Conservation (phyloP, 148 eudicot species). For the Limonium bicolor region DNA sequence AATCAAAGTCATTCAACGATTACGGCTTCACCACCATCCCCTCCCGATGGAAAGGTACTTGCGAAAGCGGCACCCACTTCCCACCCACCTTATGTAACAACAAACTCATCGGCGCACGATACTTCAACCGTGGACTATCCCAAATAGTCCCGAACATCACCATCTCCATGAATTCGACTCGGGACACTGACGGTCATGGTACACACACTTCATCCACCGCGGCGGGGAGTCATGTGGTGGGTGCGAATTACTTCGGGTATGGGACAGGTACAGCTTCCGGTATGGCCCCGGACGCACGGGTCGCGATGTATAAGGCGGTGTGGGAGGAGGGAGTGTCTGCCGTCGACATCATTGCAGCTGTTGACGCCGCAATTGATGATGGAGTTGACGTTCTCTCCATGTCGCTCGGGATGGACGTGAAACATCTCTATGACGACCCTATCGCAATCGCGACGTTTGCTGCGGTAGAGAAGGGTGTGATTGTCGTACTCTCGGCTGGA, state of each 20-base stretch:
- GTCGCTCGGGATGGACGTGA: constrained; percentile 26
- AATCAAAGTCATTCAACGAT: not conserved
- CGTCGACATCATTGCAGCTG: constrained; percentile 42
- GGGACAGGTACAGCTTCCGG: constrained; percentile 49
- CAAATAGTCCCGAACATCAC: constrained; percentile 19
- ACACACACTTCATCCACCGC: constrained; percentile 58
- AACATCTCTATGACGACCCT: constrained; percentile 28
- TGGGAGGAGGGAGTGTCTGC: constrained; percentile 30
- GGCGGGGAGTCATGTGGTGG: constrained; percentile 34
- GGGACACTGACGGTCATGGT: constrained; percentile 65
- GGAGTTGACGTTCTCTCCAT: constrained; percentile 56
- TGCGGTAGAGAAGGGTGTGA: constrained; percentile 39
- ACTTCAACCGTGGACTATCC: constrained; percentile 38
- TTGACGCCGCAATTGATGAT: constrained; percentile 44
- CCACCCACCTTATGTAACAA: constrained; percentile 29
- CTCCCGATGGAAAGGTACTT: constrained; percentile 1
- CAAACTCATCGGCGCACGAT: constrained; percentile 48
- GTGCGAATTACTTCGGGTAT: constrained; percentile 50
- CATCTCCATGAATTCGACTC: constrained; percentile 23
- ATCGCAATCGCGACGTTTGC: constrained; percentile 45
- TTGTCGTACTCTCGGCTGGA: constrained; percentile 53
- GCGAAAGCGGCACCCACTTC: constrained; percentile 10
- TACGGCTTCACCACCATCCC: not conserved
- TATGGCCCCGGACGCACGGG: constrained; percentile 48
- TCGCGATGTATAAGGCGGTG: constrained; percentile 56